phyloP scores from a whole-genome alignment of 1,284 basidiomycete genomes.

The Boletus sp. region DNA sequence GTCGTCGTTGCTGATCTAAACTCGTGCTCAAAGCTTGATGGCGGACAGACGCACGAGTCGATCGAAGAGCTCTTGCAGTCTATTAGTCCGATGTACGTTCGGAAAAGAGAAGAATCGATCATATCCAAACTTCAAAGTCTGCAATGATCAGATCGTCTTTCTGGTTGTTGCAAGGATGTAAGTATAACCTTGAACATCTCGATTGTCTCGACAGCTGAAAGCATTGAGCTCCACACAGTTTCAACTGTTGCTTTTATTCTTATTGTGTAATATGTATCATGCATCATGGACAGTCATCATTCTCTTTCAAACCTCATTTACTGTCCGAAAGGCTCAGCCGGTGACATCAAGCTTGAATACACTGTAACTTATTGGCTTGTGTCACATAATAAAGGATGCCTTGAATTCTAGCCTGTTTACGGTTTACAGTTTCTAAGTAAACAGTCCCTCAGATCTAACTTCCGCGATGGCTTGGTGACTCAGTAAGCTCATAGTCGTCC shows the following conservation, averaged over 20 bases:
- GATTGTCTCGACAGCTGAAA: conserved; percentile 6
- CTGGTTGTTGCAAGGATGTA: conserved; percentile 6
- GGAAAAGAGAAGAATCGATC: conserved; percentile 44
- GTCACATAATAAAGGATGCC: too few species aligned
- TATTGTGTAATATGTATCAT: conserved; percentile 18
- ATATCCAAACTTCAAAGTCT: conserved; percentile 47
- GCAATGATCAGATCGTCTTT: conserved; percentile 20
- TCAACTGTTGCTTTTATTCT: conserved; percentile 6
- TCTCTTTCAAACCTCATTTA: too few species aligned
- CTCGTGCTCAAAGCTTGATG: conserved; percentile 15
- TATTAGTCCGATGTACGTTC: conserved; percentile 48
- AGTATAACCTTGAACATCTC: conserved; percentile 1
- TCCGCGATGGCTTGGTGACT: conserved; percentile 47
- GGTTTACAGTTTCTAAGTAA: too few species aligned
- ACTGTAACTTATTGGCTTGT: not conserved
- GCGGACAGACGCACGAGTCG: conserved; percentile 44
- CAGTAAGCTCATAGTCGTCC: conserved; percentile 54
- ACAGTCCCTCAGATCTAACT: conserved; percentile 44
- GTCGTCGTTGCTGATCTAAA: conserved; percentile 9
- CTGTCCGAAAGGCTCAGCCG: too few species aligned
- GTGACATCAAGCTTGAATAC: not conserved
- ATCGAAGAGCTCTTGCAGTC: conserved; percentile 53
- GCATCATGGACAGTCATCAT: not conserved
- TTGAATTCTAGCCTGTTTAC: too few species aligned
- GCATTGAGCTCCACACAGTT: not conserved